These are phyloP conservation scores for Tubosaeta sp. DNA, from an alignment of 768 basidiomycete species.

Conservation along the genomic window DNA sequence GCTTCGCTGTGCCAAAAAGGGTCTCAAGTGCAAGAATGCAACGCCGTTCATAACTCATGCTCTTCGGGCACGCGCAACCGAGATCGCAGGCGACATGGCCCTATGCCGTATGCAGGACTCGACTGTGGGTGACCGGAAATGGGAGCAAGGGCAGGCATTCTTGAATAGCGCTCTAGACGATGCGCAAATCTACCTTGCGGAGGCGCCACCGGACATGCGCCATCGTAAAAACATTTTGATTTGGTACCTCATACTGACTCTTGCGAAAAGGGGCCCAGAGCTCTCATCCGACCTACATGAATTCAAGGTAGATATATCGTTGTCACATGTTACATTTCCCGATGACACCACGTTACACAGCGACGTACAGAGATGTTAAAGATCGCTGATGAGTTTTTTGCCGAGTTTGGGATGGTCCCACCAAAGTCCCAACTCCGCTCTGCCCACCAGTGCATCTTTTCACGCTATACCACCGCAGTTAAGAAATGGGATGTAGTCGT, in stretches of 20 bases:
- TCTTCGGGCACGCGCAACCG: conserved; percentile 56
- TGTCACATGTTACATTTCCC: too few species aligned
- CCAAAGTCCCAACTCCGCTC: conserved; percentile 50
- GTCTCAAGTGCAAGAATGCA: conserved; percentile 50
- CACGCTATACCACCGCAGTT: conserved; percentile 40
- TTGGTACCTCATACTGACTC: conserved; percentile 30
- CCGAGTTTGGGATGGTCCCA: conserved; percentile 40
- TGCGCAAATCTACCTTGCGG: conserved; percentile 46
- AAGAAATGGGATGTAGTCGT: conserved; percentile 47
- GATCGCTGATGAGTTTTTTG: conserved; percentile 48
- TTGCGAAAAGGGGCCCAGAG: not conserved
- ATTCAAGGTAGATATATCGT: conserved; percentile 38
- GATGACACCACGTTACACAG: not conserved
- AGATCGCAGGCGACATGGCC: conserved; percentile 55
- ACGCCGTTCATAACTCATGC: conserved; percentile 56
- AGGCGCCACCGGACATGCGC: conserved; percentile 58
- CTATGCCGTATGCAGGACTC: conserved; percentile 41
- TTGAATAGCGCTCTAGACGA: conserved; percentile 57
- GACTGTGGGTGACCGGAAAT: conserved; percentile 37
- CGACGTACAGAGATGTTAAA: conserved; percentile 38
- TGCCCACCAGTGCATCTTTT: conserved; percentile 45
- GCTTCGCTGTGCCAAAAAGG: conserved; percentile 58
- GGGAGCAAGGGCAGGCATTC: conserved; percentile 61
- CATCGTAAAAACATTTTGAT: conserved; percentile 55
- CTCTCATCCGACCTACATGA: conserved; percentile 25